Evolutionary conservation across 192 early-diverging fungal genomes (phyloP).

Genomic region (Coemansia sp.): DNA sequence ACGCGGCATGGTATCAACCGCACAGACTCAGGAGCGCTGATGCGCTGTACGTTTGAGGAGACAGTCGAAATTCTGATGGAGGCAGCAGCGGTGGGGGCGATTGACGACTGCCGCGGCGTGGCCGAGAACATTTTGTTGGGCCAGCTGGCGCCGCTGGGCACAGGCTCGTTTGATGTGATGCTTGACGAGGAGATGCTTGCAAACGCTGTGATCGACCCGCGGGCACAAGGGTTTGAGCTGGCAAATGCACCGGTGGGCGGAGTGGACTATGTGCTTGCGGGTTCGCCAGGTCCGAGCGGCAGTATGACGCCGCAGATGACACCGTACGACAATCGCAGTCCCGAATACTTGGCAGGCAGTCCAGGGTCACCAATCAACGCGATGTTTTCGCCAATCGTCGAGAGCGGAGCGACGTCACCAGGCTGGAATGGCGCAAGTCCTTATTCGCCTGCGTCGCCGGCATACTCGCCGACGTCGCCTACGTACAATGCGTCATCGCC

Average conservation of each 20-base stretch:
- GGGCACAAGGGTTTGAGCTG: slow-evolving; percentile 57
- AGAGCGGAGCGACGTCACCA: slow-evolving; percentile 69
- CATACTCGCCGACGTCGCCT: slow-evolving; percentile 72
- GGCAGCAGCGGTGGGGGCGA: slow-evolving; percentile 83
- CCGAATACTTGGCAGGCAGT: slow-evolving; percentile 60
- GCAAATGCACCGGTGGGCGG: slow-evolving; percentile 53
- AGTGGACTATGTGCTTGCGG: slow-evolving; percentile 57
- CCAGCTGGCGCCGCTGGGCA: slow-evolving; percentile 94
- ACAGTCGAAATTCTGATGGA: slow-evolving; percentile 98
- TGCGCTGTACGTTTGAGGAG: slow-evolving; percentile 97
- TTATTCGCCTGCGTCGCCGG: slow-evolving; percentile 58
- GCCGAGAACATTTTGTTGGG: slow-evolving; percentile 98
- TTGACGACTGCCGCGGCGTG: slow-evolving; percentile 95
- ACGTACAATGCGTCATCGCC: slow-evolving; percentile 72
- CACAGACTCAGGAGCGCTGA: slow-evolving; percentile 89
- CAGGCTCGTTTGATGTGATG: slow-evolving; percentile 90
- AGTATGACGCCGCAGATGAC: slow-evolving; percentile 73
- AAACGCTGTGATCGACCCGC: slow-evolving; percentile 62
- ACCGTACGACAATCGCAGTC: slow-evolving; percentile 76
- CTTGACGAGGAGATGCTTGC: slow-evolving; percentile 91
- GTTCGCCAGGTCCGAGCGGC: slow-evolving; percentile 59
- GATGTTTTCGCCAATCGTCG: slow-evolving; percentile 81
- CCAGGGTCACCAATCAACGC: slow-evolving; percentile 74
- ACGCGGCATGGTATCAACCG: slow-evolving; percentile 98
- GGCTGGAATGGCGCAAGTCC: slow-evolving; percentile 60